Evolutionary conservation across 2,329 filamentous ascomycete species (phyloP).

Genomic region (Amauroascus verrucosus): DNA sequence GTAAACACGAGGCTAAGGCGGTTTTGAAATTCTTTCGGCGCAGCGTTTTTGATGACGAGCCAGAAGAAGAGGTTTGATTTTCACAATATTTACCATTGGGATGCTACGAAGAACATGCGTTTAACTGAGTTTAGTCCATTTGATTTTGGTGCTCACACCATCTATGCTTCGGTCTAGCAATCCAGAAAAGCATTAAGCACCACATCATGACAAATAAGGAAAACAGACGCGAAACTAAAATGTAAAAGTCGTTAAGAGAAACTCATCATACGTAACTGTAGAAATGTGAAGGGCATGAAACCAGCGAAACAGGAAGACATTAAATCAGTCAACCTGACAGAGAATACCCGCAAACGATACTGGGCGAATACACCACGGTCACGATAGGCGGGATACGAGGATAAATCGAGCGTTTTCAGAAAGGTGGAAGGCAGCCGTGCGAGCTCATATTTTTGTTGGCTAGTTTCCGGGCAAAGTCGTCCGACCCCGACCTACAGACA

Average conservation of each 20-base stretch:
- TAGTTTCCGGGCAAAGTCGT: background rate
- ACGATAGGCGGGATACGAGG: background rate
- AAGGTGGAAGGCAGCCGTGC: background rate
- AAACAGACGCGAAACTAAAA: background rate
- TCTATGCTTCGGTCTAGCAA: constrained; percentile 11
- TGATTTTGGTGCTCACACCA: constrained; percentile 10
- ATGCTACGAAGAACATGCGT: background rate
- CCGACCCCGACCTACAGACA: background rate
- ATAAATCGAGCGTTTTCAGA: background rate
- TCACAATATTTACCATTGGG: background rate
- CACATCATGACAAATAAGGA: background rate
- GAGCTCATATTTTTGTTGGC: constrained; percentile 1
- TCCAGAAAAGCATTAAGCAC: constrained; percentile 2
- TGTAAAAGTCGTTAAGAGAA: background rate
- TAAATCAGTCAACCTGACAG: background rate
- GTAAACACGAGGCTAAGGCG: constrained; percentile 63
- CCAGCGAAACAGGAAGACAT: constrained; percentile 1
- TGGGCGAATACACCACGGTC: background rate
- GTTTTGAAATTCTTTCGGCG: constrained; percentile 72
- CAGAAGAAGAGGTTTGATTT: background rate
- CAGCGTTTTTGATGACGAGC: constrained; percentile 44
- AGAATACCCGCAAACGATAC: background rate
- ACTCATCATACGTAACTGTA: constrained; percentile 7
- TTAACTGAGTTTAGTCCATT: background rate
- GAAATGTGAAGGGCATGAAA: background rate